Percentiles rank a stretch among this genome's conserved stretches.
Conservation (phyloP, 2,329 filamentous ascomycete genomes). For the Venturia effusa region DNA sequence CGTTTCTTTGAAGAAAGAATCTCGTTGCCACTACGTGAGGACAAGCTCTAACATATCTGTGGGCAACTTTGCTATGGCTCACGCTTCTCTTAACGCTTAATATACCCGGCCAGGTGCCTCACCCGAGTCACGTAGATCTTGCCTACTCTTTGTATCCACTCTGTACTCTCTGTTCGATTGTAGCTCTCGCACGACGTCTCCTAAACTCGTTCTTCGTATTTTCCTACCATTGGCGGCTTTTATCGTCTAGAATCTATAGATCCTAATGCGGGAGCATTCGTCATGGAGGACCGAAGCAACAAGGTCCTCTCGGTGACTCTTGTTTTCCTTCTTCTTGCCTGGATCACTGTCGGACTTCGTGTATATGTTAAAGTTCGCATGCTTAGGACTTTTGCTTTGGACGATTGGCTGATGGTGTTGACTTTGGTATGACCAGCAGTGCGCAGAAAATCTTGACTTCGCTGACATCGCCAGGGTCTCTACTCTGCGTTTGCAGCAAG, state of each 20-base stretch:
- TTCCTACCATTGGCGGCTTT: neutral
- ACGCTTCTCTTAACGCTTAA: neutral
- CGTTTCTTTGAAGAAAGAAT: too few relatives aligned
- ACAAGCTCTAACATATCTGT: neutral
- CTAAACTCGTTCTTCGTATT: neutral
- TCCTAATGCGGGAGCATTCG: conserved; percentile 3
- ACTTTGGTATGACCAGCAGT: conserved; percentile 4
- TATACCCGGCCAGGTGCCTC: neutral
- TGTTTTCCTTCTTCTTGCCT: neutral
- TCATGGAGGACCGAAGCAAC: conserved; percentile 8
- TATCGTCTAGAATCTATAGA: neutral
- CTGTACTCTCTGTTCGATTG: neutral
- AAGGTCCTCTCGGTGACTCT: neutral
- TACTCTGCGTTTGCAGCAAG: conserved; percentile 1
- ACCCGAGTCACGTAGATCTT: neutral
- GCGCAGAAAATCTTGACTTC: neutral
- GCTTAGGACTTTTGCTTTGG: conserved; percentile 8
- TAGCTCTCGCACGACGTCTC: neutral
- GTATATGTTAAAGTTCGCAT: conserved; percentile 6
- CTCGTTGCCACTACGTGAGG: too few relatives aligned
- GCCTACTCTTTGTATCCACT: neutral
- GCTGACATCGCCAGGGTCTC: neutral
- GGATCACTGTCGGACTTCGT: conserved; percentile 5
- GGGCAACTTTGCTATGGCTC: neutral
- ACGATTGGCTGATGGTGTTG: conserved; percentile 11